Base-by-base conservation (phyloP, 306 rosid genomes). In the Oxytropis ochrocephala region DNA sequence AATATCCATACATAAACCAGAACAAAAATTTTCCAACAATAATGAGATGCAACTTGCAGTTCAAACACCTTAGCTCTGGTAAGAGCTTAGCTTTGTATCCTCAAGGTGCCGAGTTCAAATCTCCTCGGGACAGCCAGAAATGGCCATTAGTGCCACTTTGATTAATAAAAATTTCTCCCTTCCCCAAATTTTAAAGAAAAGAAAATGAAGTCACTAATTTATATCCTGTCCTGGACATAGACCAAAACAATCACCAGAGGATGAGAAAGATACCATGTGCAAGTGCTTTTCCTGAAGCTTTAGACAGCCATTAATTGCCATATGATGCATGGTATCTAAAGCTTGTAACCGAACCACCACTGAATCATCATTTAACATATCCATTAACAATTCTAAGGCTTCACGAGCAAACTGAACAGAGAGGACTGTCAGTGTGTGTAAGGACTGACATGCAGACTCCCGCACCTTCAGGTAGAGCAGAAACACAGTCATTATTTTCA, bases 291-390 rank as follows among this genome's bases (percentile, higher is more conserved):
- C 94, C 64, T 83, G 90, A 81, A 93, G 78, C 70, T 83, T 76
- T 78, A 88, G 82, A 71, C 46, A 60, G 62, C 82, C 85, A 74
- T 29, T 71, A 42, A 55, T 48, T 44, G 90, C 91, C 98, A 93
- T 88, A 62, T 72, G 75, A 79, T 80, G 84, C 88, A 93, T 73
- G 35, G 97, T 93, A 82, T 86, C 89, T 79, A 90, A 82, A 78
- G 89, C 86, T 86, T 90, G 84, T 49, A 88, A 56, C 19, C 89
- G 86, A 62, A 93, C 97, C 74, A 41, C 77, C 3, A 70, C 53
- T 5, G 90, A 85, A 65, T 84, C 90, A 80, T 93, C 98, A 65
- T 90, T 88, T 80, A 93, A 77, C 55, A 88, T 60, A 75, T 85
- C 91, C 86, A 88, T 76, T 78, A 93, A 73, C 13, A 84, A 76